Conservation (phyloP, 2,329 filamentous ascomycete genomes). For the Aspergillus aculeatinus region DNA sequence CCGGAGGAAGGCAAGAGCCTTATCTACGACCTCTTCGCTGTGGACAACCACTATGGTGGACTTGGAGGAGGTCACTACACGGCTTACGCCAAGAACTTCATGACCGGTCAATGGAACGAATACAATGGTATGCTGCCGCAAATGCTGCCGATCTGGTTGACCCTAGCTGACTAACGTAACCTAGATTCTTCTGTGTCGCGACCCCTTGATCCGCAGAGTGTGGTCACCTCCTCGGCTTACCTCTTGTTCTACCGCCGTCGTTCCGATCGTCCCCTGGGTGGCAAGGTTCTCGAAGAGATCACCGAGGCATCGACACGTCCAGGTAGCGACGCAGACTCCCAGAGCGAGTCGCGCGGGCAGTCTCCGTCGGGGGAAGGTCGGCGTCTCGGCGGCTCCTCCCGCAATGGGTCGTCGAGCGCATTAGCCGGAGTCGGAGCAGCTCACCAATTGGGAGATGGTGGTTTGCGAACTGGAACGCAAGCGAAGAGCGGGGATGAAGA, state of each 20-base stretch:
- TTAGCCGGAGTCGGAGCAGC: conserved; percentile 73
- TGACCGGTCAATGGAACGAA: conserved; percentile 87
- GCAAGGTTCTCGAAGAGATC: conserved; percentile 70
- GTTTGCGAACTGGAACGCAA: conserved; percentile 49
- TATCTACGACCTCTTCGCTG: conserved; percentile 88
- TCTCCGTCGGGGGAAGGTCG: conserved; percentile 74
- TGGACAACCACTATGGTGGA: conserved; percentile 93
- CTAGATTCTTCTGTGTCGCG: conserved; percentile 72
- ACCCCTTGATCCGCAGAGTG: conserved; percentile 58
- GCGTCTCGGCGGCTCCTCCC: conserved; percentile 86
- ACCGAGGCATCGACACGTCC: conserved; percentile 60
- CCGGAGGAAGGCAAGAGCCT: conserved; percentile 78
- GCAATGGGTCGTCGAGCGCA: conserved; percentile 87
- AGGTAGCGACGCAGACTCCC: conserved; percentile 50
- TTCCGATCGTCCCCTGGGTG: conserved; percentile 73
- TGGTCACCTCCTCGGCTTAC: conserved; percentile 79
- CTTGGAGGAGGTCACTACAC: conserved; percentile 96
- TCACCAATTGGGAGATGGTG: conserved; percentile 65
- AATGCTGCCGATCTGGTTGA: background rate
- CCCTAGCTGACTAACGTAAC: conserved; percentile 41
- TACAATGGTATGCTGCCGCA: conserved; percentile 73
- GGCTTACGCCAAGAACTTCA: conserved; percentile 88
- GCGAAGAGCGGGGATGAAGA: conserved; percentile 34
- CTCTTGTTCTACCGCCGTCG: conserved; percentile 93
- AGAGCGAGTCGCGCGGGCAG: conserved; percentile 43